Conservation (phyloP, 2,329 filamentous ascomycete genomes). For the Didymella segeticola region DNA sequence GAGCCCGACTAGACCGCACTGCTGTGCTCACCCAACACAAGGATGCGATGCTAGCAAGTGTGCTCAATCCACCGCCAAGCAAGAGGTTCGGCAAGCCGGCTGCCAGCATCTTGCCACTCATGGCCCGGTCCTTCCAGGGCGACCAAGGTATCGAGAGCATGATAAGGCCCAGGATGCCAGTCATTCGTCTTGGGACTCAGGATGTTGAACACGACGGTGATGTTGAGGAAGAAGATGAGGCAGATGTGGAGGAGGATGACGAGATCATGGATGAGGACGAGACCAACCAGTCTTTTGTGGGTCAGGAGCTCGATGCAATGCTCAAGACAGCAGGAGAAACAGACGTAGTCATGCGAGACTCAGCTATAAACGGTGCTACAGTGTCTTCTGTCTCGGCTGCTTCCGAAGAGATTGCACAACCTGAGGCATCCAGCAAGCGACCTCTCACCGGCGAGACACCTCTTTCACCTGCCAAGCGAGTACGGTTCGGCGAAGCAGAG, state of each 20-base stretch:
- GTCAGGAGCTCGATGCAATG: conserved; percentile 35
- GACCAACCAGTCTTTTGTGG: conserved; percentile 62
- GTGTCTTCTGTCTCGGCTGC: neutral
- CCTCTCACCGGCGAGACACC: conserved; percentile 28
- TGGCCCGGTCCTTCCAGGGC: conserved; percentile 69
- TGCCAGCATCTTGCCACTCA: conserved; percentile 80
- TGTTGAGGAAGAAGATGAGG: conserved; percentile 33
- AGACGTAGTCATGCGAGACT: conserved; percentile 20
- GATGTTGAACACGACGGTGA: conserved; percentile 33
- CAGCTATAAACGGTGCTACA: conserved; percentile 22
- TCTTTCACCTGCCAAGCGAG: conserved; percentile 40
- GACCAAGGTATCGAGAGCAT: conserved; percentile 75
- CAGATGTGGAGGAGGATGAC: conserved; percentile 25
- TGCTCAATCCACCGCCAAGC: conserved; percentile 76
- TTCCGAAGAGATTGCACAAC: neutral
- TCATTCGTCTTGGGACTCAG: conserved; percentile 41
- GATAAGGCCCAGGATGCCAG: conserved; percentile 59
- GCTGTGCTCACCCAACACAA: conserved; percentile 74
- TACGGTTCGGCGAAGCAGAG: conserved; percentile 25
- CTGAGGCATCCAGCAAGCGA: conserved; percentile 29
- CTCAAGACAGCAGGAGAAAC: conserved; percentile 26
- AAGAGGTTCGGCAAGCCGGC: conserved; percentile 66
- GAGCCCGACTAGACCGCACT: conserved; percentile 80
- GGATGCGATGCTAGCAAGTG: conserved; percentile 78
- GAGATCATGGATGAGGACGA: conserved; percentile 36